Evolutionary conservation across 1,284 basidiomycete genomes (phyloP).

Genomic region (Fomitiporia mediterranea): DNA sequence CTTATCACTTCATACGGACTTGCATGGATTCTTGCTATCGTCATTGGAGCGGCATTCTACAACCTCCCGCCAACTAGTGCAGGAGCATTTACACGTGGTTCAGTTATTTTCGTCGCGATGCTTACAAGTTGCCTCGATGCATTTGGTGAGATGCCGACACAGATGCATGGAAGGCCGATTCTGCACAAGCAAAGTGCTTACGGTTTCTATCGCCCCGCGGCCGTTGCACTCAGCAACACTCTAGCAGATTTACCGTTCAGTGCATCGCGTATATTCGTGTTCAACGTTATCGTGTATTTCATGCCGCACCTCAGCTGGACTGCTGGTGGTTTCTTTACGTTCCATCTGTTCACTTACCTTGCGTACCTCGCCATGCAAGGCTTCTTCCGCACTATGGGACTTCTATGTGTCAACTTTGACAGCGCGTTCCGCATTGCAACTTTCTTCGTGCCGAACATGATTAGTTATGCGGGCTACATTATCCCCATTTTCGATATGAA

Average conservation of each 20-base stretch:
- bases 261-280: slow-evolving; percentile 56
- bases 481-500: slow-evolving; percentile 77
- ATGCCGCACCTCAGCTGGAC: slow-evolving; percentile 60
- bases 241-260: slow-evolving; percentile 76
- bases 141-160: slow-evolving; percentile 70
- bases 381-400: slow-evolving; percentile 69
- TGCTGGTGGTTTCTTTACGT: slow-evolving; percentile 67
- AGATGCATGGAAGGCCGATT: slow-evolving; percentile 77
- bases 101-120: slow-evolving; percentile 73
- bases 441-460: slow-evolving; percentile 64
- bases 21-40: slow-evolving; percentile 57
- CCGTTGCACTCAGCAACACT: slow-evolving; percentile 69
- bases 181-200: slow-evolving; percentile 66
- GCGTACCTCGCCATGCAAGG: slow-evolving; percentile 66
- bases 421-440: slow-evolving; percentile 54
- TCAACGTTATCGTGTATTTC: slow-evolving; percentile 73
- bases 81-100: slow-evolving; percentile 85
- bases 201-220: slow-evolving; percentile 77
- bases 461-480: slow-evolving; percentile 67
- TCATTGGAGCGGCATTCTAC: slow-evolving; percentile 75
- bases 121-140: slow-evolving; percentile 74
- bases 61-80: slow-evolving; percentile 68
- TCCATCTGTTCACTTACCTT: slow-evolving; percentile 59
- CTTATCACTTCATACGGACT: slow-evolving; percentile 67
- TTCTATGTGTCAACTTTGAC: slow-evolving; percentile 61